Percentiles rank a stretch among this genome's conserved stretches.
Conservation (phyloP, 441 rosid genomes). For the Adansonia rubrostipa region DNA sequence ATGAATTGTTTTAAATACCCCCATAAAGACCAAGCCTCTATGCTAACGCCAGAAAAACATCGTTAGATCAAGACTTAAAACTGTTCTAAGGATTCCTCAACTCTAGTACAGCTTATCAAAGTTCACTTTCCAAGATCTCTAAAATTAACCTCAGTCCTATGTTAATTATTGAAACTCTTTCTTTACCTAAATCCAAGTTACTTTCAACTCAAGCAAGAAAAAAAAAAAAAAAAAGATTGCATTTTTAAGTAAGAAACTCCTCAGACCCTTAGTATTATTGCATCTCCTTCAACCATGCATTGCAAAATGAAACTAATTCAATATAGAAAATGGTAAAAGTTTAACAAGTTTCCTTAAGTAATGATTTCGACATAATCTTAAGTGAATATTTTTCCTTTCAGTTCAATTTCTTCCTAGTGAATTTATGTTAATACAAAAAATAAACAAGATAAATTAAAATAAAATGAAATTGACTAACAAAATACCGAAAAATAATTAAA, state of each 20-base stretch:
- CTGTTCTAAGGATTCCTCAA: not conserved
- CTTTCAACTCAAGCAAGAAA: not conserved
- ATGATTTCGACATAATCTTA: not conserved
- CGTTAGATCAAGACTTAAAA: not conserved
- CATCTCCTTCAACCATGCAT: not conserved
- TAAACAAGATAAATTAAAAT: not conserved
- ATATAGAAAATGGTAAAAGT: not conserved
- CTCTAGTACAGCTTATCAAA: not conserved
- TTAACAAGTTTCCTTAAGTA: too few relatives aligned
- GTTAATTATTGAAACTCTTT: too few relatives aligned
- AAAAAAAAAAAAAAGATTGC: not conserved
- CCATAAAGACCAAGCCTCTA: not conserved
- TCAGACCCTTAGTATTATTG: not conserved
- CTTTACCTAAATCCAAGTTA: not conserved
- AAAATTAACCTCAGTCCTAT: too few relatives aligned
- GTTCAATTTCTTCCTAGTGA: not conserved
- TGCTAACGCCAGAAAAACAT: not conserved
- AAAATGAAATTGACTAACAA: not conserved
- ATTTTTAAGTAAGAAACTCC: not conserved
- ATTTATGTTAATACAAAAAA: not conserved
- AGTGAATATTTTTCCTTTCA: not conserved
- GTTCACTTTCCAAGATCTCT: too few relatives aligned
- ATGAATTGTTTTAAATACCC: not conserved
- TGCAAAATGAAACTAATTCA: not conserved
- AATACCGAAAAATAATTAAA: not conserved